These are phyloP conservation scores for Lecanicillium sp. DNA, from an alignment of 2,329 filamentous ascomycete species.

Conservation along the genomic window DNA sequence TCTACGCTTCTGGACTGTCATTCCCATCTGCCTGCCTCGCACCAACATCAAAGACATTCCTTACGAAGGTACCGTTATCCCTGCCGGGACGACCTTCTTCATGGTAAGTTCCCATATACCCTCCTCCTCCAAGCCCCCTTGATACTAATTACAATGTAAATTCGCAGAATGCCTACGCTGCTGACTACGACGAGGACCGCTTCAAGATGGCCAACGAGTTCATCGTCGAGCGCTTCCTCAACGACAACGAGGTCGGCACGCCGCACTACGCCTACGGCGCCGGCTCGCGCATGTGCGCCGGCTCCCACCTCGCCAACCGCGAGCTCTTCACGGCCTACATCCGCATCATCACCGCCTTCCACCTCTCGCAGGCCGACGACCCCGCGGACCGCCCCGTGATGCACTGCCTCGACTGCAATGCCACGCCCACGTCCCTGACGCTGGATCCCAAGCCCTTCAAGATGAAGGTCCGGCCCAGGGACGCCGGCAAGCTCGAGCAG, in stretches of 20 bases:
- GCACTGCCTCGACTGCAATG: constrained; percentile 51
- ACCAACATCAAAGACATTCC: constrained; percentile 66
- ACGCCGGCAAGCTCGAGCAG: constrained; percentile 36
- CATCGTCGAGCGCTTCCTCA: constrained; percentile 64
- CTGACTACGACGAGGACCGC: constrained; percentile 64
- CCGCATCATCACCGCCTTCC: constrained; percentile 52
- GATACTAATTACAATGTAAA: neutral
- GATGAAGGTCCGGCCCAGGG: constrained; percentile 45
- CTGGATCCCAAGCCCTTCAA: constrained; percentile 60
- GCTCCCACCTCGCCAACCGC: constrained; percentile 57
- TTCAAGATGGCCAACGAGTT: constrained; percentile 60
- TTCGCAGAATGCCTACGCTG: constrained; percentile 68
- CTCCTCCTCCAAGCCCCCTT: neutral
- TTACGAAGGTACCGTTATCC: constrained; percentile 62
- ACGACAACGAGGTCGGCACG: constrained; percentile 48
- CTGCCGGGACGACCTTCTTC: constrained; percentile 72
- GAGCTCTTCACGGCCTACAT: constrained; percentile 57
- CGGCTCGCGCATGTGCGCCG: constrained; percentile 58
- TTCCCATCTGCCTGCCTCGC: constrained; percentile 70
- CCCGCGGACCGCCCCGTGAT: constrained; percentile 44
- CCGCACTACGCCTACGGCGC: constrained; percentile 59
- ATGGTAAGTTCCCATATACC: constrained; percentile 45
- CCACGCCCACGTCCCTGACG: constrained; percentile 51
- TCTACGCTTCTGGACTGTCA: constrained; percentile 72
- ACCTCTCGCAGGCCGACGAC: constrained; percentile 43